Evolutionary conservation across 2,329 filamentous ascomycete genomes (phyloP).

Genomic region (Xylariaceae sp.): DNA sequence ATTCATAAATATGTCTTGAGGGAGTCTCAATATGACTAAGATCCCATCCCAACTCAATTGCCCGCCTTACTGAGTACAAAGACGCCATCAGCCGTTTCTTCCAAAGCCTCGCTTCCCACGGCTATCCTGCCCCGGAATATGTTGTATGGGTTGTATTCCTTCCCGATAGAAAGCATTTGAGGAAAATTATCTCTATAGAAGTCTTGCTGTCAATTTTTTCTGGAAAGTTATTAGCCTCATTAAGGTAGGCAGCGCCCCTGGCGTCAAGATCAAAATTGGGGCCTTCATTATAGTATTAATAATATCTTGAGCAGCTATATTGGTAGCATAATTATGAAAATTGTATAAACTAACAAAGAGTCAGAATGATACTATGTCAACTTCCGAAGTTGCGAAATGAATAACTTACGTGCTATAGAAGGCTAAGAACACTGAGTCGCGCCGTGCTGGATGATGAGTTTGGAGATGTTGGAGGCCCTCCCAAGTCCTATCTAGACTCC

Average conservation of each 20-base stretch:
- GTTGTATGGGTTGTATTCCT: slow-evolving; percentile 36
- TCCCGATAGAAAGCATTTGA: slow-evolving; percentile 34
- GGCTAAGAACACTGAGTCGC: slow-evolving; percentile 26
- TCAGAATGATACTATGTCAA: neutral
- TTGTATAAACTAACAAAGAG: slow-evolving; percentile 8
- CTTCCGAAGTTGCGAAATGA: slow-evolving; percentile 1
- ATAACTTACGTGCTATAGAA: slow-evolving; percentile 22
- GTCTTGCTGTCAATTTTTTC: slow-evolving; percentile 25
- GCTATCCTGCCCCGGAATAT: slow-evolving; percentile 38
- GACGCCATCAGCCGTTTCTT: slow-evolving; percentile 32
- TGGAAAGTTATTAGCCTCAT: slow-evolving; percentile 37
- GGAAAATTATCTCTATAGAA: slow-evolving; percentile 36
- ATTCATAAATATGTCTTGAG: too few relatives aligned
- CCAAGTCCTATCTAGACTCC: slow-evolving; percentile 28
- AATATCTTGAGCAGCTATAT: slow-evolving; percentile 20
- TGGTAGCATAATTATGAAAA: neutral
- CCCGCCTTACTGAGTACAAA: too few relatives aligned
- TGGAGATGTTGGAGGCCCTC: slow-evolving; percentile 18
- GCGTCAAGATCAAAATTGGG: slow-evolving; percentile 16
- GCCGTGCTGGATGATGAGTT: slow-evolving; percentile 34
- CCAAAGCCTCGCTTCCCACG: slow-evolving; percentile 41
- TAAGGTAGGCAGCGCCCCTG: slow-evolving; percentile 30
- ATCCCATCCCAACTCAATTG: too few relatives aligned
- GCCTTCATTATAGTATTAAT: slow-evolving; percentile 28
- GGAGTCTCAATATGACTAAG: too few relatives aligned